Evolutionary conservation across 2,329 filamentous ascomycete genomes (phyloP).

Genomic region (Aspergillus ochraceoroseus): DNA sequence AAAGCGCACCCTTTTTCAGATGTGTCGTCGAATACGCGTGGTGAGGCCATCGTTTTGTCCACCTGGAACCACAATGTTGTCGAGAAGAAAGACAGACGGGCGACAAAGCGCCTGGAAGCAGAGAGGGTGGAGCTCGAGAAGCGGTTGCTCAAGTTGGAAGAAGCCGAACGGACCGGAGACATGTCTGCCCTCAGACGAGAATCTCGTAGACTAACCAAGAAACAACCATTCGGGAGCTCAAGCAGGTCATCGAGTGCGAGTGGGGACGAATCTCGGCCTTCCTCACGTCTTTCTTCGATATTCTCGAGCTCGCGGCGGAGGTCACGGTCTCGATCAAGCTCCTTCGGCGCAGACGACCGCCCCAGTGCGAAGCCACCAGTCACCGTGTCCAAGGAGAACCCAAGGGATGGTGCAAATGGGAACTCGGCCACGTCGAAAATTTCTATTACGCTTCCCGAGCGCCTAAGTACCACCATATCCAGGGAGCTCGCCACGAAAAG

Average conservation of each 20-base stretch:
- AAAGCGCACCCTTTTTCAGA: no score
- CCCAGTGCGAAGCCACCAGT: slow-evolving; percentile 1
- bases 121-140: slow-evolving; percentile 30
- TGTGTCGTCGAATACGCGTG: no score
- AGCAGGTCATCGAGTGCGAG: slow-evolving; percentile 31
- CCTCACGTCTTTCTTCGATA: slow-evolving; percentile 24
- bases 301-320: slow-evolving; percentile 27
- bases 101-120: slow-evolving; percentile 31
- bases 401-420: no score
- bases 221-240: slow-evolving; percentile 30
- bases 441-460: slow-evolving; percentile 27
- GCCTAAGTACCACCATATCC: slow-evolving; percentile 30
- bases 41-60: slow-evolving; percentile 19
- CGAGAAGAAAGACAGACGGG: slow-evolving; percentile 29
- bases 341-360: slow-evolving; percentile 20
- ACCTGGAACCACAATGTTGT: slow-evolving; percentile 21
- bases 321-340: slow-evolving; percentile 29
- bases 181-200: slow-evolving; percentile 18
- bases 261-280: slow-evolving; percentile 26
- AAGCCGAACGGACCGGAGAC: slow-evolving; percentile 20
- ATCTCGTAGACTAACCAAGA: slow-evolving; percentile 35
- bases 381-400: slow-evolving; percentile 6
- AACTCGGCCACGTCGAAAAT: no score
- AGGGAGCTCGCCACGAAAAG: slow-evolving; percentile 27
- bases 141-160: slow-evolving; percentile 24